Base-by-base conservation (phyloP, 495 filamentous ascomycete genomes). In the Lichenothelia convexa region DNA sequence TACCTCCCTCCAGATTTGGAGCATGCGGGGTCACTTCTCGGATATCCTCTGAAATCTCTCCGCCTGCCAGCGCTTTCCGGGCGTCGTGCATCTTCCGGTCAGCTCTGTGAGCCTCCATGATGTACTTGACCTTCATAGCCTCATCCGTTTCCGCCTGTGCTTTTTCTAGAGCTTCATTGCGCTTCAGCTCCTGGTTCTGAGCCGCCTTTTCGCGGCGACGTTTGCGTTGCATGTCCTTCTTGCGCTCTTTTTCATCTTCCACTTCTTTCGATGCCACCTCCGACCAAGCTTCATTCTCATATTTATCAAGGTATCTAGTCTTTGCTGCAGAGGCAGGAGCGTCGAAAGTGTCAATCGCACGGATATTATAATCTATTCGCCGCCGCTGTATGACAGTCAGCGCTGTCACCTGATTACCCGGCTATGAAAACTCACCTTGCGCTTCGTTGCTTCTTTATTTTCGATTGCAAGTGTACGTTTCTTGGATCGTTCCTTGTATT, bases 161-260 rank as follows among this genome's bases (percentile, higher is more conserved):
- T 36, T 77, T 76, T 34, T 72, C 65, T 32, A 91, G 63, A 3
- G 83, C 84, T 41, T 86, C 76, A 7, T 76, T 64, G 44, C 87
- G 80, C 58, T 92, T 87, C 46, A 85, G 75, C 48, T 81, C 71
- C 30, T 87, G 84, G 39, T 75, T 66, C 11, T 80, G 78, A 52
- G 93, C 78, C 8, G 89, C 92, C 59, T 93, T 93, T 53, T 97
- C 89, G 15, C 89, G 73, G n/a, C 89, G 76, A 18, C 89, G 74
- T 60, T 94, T 95, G 18, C 91, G 78, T 50, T 99, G 89, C 80
- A 94, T 93, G 44, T 95, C 89, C 61, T 99, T 99, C 67, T 99
- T 99, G 19, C 91, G 82, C 57, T 95, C 91, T 55, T 95, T 99
- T 53, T 99, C 89, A 33, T 89, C 84, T 38, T 79, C 78, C 5